Base-by-base conservation (phyloP, 352 stramenopile species). In the Pythium utonaiense region DNA sequence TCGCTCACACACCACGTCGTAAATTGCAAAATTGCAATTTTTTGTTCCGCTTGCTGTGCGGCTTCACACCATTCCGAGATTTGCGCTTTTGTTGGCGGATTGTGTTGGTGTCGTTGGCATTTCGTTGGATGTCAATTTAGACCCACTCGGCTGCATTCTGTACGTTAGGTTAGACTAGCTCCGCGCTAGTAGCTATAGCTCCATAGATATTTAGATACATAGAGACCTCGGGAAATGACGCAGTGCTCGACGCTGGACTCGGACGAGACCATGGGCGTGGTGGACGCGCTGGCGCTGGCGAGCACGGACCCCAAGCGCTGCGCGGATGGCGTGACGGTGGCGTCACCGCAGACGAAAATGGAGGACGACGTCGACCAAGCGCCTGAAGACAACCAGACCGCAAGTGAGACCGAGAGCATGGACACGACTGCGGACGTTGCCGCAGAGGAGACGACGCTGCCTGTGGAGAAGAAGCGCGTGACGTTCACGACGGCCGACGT, bases 401-500 rank as follows among this genome's bases (percentile, higher is more conserved):
- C 17, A 8, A n/a, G 10, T n/a, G 45, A 62, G n/a, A 33, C 63
- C 28, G 16, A 53, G 19, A 73, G 51, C 25, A 62, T 78, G 40
- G 57, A 69, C 41, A 67, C 69, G 41, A 58, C 31, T 21, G 28
- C 71, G 45, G 59, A 50, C 28, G 31, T 52, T 25, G 58, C 31
- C 6, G 27, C 22, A 14, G 57, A 24, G 30, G 19, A 22, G 38
- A 57, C 45, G 21, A 17, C 4, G 42, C 34, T 19, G 38, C n/a
- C n/a, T 22, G 38, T 51, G 5, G 21, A 81, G 60, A 44, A 59
- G 38, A 52, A 52, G 36, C 60, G 70, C 58, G 78, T 91, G 48
- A 67, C 66, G 17, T 93, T 93, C 55, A 67, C 83, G 16, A 57
- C 70, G 16, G 80, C 77, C 6, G 78, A 93, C 28, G 68, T 93